Base-by-base conservation (phyloP, 2,329 filamentous ascomycete species). In the Davidsoniella neocaledoniae region DNA sequence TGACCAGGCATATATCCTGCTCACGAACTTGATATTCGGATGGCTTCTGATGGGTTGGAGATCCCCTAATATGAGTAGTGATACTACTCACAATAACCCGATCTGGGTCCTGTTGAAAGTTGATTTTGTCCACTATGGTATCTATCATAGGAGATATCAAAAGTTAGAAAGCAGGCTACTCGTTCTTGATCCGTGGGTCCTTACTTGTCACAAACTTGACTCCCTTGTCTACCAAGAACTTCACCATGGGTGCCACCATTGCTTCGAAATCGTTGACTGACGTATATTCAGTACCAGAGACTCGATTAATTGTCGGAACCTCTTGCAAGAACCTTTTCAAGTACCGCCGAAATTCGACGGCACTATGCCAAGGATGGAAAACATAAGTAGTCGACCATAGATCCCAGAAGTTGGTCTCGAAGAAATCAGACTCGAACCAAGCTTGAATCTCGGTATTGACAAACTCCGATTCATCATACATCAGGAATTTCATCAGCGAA, bases 1-100 rank as follows among this genome's bases (percentile, higher is more conserved):
- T 65, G 38, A 65, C 58, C 36, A 69, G 58, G 14, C 65, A 60
- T n/a, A 67, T 58, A 49, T 68, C 66, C 23, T 37, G 26, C 8
- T 51, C 44, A 25, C 33, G 39, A 6, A 55, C 42, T 2, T 40
- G 2, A 16, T 48, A 48, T 10, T 46, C 42, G 17, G 19, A n/a
- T 5, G 26, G 14, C 4, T 43, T 14, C 2, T 12, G 14, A 3
- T 41, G 7, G 17, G 21, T n/a, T 36, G 46, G 5, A 6, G 14
- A 6, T 29, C 26, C 40, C 5, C 43, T 14, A 7, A 12, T 17
- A 38, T 33, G 33, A 38, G 17, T 43, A n/a, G 12, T 4, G 23
- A 44, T 17, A 12, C 48, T n/a, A 16, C 21, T 33, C 16, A 40
- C 46, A 2, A 39, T 41, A 48, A 40, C 38, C 7, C 25, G 46